Evolutionary conservation across 345 rosid species (phyloP).

Genomic region (Psidium friedrichsthalianum): DNA sequence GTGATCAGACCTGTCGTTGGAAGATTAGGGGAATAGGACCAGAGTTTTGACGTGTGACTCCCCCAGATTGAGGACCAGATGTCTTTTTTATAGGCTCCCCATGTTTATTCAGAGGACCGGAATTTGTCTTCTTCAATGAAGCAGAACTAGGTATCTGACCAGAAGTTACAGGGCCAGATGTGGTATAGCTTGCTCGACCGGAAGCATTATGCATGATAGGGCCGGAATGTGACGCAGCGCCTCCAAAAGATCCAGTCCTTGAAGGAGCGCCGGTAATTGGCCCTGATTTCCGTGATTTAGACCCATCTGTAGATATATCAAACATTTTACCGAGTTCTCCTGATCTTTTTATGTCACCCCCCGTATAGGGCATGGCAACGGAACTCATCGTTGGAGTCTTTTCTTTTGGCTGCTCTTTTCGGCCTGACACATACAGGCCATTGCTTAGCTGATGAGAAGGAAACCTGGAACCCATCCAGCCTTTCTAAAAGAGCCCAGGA

Average conservation of each 20-base stretch:
- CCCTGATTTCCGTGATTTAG: conserved; percentile 88
- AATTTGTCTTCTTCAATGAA: conserved; percentile 83
- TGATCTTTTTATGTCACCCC: conserved; percentile 87
- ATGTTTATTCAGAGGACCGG: conserved; percentile 85
- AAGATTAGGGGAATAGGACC: conserved; percentile 87
- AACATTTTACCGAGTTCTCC: conserved; percentile 98
- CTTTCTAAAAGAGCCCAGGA: background rate
- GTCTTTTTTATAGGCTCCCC: conserved; percentile 87
- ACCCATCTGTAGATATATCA: conserved; percentile 62
- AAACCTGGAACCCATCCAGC: conserved; percentile 75
- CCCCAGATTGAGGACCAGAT: conserved; percentile 93
- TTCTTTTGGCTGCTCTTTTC: conserved; percentile 89
- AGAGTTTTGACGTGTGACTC: conserved; percentile 87
- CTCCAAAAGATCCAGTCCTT: conserved; percentile 89
- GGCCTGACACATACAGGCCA: conserved; percentile 89
- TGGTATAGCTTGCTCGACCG: conserved; percentile 50
- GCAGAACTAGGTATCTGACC: conserved; percentile 63
- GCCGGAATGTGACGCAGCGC: conserved; percentile 72
- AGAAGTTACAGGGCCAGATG: conserved; percentile 57
- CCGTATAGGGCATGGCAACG: conserved; percentile 87
- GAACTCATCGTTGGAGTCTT: conserved; percentile 81
- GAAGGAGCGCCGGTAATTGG: conserved; percentile 73
- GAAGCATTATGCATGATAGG: conserved; percentile 73
- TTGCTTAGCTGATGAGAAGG: conserved; percentile 88
- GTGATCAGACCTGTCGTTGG: conserved; percentile 94